Base-by-base conservation (phyloP, 129 eudicot species). In the Centaurea solstitialis region DNA sequence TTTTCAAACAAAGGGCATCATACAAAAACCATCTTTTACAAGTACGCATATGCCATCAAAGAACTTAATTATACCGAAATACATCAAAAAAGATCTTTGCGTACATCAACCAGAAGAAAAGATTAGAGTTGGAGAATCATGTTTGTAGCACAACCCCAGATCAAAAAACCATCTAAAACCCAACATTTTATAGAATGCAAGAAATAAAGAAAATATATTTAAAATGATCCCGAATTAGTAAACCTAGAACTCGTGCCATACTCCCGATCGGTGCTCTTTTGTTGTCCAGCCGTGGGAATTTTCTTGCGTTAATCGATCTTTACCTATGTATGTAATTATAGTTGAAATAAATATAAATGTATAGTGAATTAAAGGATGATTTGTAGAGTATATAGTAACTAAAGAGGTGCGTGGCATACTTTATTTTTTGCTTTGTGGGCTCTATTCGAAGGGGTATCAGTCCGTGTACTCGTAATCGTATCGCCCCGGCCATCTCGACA, bases 401-500 rank as follows among this genome's bases (percentile, higher is more conserved):
- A n/a, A n/a, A 37, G 22, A 79, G 53, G 2, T 10, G 33, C n/a
- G n/a, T n/a, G n/a, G 72, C 89, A 57, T 92, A 93, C 97, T 95
- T 92, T 92, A 87, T 95, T 80, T 92, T 95, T 35, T n/a, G 98
- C 99, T 76, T 91, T 95, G 80, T 92, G 93, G 66, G 97, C 98
- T 85, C 92, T 85, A 59, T 92, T 97, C 39, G 87, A 90, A 83
- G 99, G 98, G 18, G 98, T 88, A 73, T 95, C 99, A 17, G 99
- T 95, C 99, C 99, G 93, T 33, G 83, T 92, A 84, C 99, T 95
- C 10, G 99, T 93, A 84, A n/a, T n/a, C n/a, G n/a, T n/a, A n/a
- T 95, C 99, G 78, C 99, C 99, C 26, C 99, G 97, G 22, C 99
- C 99, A 83, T 94, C 97, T 89, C 84, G 89, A 23, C 87, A 92